A percentile compares a stretch with the other conserved stretches of the same genome.
These are phyloP conservation scores for Nakaseomyces uthaithaninus DNA, from an alignment of 1,139 yeast genomes.

Conservation along the genomic window DNA sequence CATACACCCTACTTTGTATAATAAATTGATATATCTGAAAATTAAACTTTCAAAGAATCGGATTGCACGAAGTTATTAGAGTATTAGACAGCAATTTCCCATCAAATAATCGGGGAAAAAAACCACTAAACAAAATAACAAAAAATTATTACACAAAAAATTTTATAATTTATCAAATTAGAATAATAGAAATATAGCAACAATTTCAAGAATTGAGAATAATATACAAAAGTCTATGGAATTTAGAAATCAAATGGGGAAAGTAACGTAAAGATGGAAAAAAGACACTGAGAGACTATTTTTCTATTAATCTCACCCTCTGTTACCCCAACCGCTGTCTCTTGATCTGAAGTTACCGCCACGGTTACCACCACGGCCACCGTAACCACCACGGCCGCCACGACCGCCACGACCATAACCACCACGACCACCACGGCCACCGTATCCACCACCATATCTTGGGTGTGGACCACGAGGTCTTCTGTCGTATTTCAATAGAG, in stretches of 20 bases:
- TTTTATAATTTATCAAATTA: too few relatives aligned
- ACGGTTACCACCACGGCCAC: constrained; percentile 31
- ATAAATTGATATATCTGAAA: neutral
- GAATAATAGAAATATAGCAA: too few relatives aligned
- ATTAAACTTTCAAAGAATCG: too few relatives aligned
- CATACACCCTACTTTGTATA: neutral
- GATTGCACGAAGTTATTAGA: neutral
- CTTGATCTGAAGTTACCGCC: constrained; percentile 20
- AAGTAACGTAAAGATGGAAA: neutral
- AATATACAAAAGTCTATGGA: too few relatives aligned
- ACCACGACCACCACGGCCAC: constrained; percentile 44
- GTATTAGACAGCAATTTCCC: neutral
- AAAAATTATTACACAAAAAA: too few relatives aligned
- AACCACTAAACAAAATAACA: too few relatives aligned
- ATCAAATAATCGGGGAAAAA: too few relatives aligned
- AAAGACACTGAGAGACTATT: too few relatives aligned
- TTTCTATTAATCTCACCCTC: constrained; percentile 9
- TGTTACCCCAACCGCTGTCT: constrained; percentile 29
- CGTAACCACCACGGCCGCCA: constrained; percentile 32
- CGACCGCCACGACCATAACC: constrained; percentile 40
- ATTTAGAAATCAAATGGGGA: too few relatives aligned
- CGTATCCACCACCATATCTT: constrained; percentile 53
- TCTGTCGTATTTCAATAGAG: constrained; percentile 42
- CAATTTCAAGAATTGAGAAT: too few relatives aligned
- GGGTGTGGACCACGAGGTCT: constrained; percentile 35